These are phyloP conservation scores for Myxozyma mucilagina DNA, from an alignment of 805 yeast genomes.

Conservation along the genomic window DNA sequence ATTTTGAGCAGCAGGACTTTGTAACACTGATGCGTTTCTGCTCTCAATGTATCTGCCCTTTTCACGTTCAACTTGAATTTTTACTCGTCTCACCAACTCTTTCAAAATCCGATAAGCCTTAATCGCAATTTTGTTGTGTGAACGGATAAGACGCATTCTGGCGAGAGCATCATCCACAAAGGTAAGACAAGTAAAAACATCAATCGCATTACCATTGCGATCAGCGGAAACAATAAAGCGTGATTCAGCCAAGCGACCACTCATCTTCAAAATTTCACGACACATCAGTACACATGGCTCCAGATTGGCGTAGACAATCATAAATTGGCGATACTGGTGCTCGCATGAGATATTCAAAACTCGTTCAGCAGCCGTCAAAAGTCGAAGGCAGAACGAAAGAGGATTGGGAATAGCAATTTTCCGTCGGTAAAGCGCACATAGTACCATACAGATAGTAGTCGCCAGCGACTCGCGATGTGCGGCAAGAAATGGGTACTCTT, in stretches of 20 bases:
- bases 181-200: conserved; percentile 21
- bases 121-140: conserved; percentile 21
- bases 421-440: conserved; percentile 27
- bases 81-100: conserved; percentile 26
- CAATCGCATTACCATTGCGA: conserved; percentile 24
- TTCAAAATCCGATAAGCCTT: conserved; percentile 27
- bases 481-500: conserved; percentile 14
- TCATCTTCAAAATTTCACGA: conserved; percentile 29
- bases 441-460: conserved; percentile 24
- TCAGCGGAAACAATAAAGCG: conserved; percentile 24
- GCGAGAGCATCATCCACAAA: conserved; percentile 25
- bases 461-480: conserved; percentile 26
- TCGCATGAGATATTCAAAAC: conserved; percentile 5
- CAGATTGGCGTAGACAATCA: conserved; percentile 27
- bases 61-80: conserved; percentile 28
- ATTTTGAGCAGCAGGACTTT: neutral
- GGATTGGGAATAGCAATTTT: conserved; percentile 26
- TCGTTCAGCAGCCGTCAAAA: conserved; percentile 27
- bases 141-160: conserved; percentile 15
- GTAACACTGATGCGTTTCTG: neutral
- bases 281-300: conserved; percentile 29
- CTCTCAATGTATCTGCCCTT: conserved; percentile 15
- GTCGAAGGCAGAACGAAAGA: conserved; percentile 26
- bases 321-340: conserved; percentile 30
- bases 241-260: conserved; percentile 25